Conservation (phyloP, 768 basidiomycete genomes). For the Tylopilus intermedius region DNA sequence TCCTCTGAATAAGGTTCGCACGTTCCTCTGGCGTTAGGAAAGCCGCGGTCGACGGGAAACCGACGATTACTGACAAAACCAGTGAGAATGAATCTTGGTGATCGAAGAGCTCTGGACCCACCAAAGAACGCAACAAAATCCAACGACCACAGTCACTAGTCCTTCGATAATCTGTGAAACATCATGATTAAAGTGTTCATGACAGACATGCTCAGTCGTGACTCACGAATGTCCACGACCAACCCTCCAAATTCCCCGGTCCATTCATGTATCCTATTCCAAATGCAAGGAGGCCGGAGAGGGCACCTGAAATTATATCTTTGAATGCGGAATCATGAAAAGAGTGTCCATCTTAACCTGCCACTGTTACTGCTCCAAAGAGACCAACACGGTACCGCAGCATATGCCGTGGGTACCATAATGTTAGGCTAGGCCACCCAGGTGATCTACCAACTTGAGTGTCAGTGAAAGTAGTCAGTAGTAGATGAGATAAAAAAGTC, state of each 20-base stretch:
- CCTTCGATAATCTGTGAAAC: slow-evolving; percentile 33
- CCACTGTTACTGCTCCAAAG: slow-evolving; percentile 58
- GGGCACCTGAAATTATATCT: slow-evolving; percentile 35
- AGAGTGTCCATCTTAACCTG: slow-evolving; percentile 30
- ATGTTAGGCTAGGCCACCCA: slow-evolving; percentile 40
- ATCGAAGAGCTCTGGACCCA: slow-evolving; percentile 16
- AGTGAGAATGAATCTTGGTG: background rate
- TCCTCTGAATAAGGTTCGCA: slow-evolving; percentile 15
- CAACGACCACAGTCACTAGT: slow-evolving; percentile 53
- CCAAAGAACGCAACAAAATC: slow-evolving; percentile 49
- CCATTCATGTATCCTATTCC: slow-evolving; percentile 52
- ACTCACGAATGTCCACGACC: slow-evolving; percentile 67
- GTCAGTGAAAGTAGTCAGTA: too few relatives aligned
- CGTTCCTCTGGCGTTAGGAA: slow-evolving; percentile 17
- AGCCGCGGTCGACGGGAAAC: slow-evolving; percentile 33
- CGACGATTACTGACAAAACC: slow-evolving; percentile 47
- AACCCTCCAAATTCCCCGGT: slow-evolving; percentile 43
- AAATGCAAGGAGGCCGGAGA: slow-evolving; percentile 56
- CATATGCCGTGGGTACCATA: slow-evolving; percentile 65
- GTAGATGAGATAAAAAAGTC: background rate
- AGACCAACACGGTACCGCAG: slow-evolving; percentile 56
- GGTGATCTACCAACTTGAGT: background rate
- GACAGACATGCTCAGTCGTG: too few relatives aligned
- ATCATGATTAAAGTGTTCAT: background rate
- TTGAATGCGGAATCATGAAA: background rate